Conservation (phyloP, 2,329 filamentous ascomycete genomes). For the Sordariomycetes sp. region DNA sequence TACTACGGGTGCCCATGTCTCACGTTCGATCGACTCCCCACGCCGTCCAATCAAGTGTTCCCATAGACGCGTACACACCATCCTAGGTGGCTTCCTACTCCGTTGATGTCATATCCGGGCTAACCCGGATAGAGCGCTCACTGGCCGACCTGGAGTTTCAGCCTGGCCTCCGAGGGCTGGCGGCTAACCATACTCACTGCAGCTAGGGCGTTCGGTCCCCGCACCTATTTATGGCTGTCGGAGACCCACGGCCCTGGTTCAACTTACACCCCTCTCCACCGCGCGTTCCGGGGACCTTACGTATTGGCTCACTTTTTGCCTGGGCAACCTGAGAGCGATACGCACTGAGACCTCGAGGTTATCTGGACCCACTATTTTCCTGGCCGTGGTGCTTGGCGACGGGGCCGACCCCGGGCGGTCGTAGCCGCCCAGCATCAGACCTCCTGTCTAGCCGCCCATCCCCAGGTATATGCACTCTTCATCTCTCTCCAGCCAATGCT, state of each 20-base stretch:
- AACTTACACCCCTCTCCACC: neutral
- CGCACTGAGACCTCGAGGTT: neutral
- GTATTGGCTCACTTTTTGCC: neutral
- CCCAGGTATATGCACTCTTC: constrained; percentile 35
- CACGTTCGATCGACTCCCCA: neutral
- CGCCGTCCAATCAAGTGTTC: neutral
- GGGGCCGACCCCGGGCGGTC: neutral
- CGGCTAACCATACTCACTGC: constrained; percentile 3
- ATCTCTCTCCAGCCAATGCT: constrained; percentile 33
- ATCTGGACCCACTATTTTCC: neutral
- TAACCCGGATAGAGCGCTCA: neutral
- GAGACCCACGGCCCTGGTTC: neutral
- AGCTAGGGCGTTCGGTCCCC: neutral
- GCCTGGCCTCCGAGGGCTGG: neutral
- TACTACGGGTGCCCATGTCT: neutral
- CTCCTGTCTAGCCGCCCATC: constrained; percentile 28
- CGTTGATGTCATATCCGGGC: neutral
- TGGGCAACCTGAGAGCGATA: neutral
- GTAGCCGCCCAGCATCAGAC: constrained; percentile 13
- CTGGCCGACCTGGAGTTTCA: neutral
- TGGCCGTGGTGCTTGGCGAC: neutral
- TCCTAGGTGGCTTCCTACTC: neutral
- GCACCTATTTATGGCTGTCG: neutral
- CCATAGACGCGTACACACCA: neutral
- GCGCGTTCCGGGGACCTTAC: neutral